Percentiles rank a stretch among this genome's conserved stretches.
phyloP scores from a whole-genome alignment of 306 rosid species.

The Luffa acutangula region DNA sequence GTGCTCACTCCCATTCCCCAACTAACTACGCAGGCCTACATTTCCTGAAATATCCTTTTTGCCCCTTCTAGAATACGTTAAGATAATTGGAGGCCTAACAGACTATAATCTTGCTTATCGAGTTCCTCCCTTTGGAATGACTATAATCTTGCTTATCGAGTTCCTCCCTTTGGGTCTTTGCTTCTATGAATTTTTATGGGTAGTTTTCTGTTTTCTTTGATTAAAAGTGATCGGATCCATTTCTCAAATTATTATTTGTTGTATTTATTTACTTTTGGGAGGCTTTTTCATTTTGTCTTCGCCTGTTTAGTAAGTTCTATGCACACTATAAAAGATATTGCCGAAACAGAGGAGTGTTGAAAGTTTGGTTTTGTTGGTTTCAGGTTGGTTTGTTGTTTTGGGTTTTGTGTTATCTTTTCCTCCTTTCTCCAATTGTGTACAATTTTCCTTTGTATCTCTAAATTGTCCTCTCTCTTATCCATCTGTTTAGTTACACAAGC shows the following conservation, averaged over 20 bases:
- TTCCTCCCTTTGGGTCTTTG: neutral
- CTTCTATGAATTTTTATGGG: neutral
- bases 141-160: neutral
- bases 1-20: too few species aligned
- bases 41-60: too few species aligned
- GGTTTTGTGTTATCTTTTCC: neutral
- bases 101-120: too few species aligned
- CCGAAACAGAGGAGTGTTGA: neutral
- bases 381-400: neutral
- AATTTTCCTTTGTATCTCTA: neutral
- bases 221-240: neutral
- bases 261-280: neutral
- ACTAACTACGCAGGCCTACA: too few species aligned
- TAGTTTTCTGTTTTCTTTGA: neutral
- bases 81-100: too few species aligned
- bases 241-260: neutral
- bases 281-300: neutral
- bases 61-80: too few species aligned
- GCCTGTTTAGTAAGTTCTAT: neutral
- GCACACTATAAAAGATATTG: neutral
- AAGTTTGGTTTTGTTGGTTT: conserved; percentile 1
- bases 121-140: too few species aligned
- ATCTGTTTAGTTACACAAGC: neutral
- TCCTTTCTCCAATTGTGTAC: neutral
- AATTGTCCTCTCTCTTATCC: neutral